A percentile compares a stretch with the other conserved stretches of the same genome.
Evolutionary conservation across 345 rosid species (phyloP).

Genomic region (Hirschfeldia incana): DNA sequence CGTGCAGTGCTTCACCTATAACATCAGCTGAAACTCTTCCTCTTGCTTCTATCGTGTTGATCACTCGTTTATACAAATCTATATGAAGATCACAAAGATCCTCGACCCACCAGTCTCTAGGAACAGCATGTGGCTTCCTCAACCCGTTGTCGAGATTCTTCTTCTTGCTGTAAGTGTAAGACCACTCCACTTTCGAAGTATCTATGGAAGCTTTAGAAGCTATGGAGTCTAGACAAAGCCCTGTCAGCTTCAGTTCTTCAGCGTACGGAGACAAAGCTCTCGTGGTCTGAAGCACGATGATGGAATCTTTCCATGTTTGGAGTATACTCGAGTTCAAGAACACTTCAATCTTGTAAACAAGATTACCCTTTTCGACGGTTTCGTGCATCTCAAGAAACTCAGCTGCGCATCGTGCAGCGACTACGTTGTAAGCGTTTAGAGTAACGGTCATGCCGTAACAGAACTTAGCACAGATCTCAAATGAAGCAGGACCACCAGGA

Average conservation of each 20-base stretch:
- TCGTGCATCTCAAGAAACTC: constrained; percentile 77
- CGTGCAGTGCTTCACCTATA: constrained; percentile 67
- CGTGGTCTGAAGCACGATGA: constrained; percentile 69
- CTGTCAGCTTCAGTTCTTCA: constrained; percentile 63
- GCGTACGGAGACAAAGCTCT: constrained; percentile 54
- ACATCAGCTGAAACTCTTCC: constrained; percentile 50
- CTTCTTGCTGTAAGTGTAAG: constrained; percentile 69
- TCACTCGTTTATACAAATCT: constrained; percentile 56
- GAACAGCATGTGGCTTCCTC: constrained; percentile 58
- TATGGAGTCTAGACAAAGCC: constrained; percentile 66
- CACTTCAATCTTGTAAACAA: constrained; percentile 73
- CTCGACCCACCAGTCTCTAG: constrained; percentile 88
- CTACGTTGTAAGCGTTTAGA: constrained; percentile 86
- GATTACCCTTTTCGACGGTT: constrained; percentile 64
- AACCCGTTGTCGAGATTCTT: constrained; percentile 58
- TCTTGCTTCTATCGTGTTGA: constrained; percentile 50
- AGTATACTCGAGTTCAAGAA: constrained; percentile 72
- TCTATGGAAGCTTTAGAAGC: constrained; percentile 64
- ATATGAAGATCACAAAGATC: constrained; percentile 76
- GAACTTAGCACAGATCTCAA: constrained; percentile 91
- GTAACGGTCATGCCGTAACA: constrained; percentile 94
- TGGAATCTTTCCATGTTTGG: constrained; percentile 79
- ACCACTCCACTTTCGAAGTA: constrained; percentile 71
- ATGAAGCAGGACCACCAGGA: constrained; percentile 91
- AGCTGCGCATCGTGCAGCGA: constrained; percentile 86